Evolutionary conservation across 345 rosid genomes (phyloP).

Genomic region (Cardamine resedifolia): DNA sequence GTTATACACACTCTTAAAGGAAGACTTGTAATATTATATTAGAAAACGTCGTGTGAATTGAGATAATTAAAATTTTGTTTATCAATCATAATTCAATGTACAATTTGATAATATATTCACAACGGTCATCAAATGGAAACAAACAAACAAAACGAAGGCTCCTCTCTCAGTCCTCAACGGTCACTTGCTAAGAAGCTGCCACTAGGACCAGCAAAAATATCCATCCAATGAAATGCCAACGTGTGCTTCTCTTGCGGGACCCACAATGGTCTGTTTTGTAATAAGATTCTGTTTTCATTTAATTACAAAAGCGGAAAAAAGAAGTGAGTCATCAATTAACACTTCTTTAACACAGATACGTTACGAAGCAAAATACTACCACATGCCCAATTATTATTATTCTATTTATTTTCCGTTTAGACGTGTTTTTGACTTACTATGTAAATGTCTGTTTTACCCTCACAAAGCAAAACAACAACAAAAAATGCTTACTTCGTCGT

Average conservation of each 20-base stretch:
- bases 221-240: constrained; percentile 23
- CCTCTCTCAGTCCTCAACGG: constrained; percentile 27
- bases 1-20: background rate
- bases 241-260: background rate
- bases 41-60: constrained; percentile 32
- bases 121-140: constrained; percentile 28
- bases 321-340: constrained; percentile 21
- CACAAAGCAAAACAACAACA: background rate
- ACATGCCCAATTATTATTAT: constrained; percentile 15
- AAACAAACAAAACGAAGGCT: constrained; percentile 24
- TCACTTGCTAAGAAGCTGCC: constrained; percentile 39
- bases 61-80: background rate
- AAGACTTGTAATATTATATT: constrained; percentile 1
- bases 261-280: constrained; percentile 20
- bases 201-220: constrained; percentile 6
- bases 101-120: background rate
- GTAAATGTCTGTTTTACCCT: constrained; percentile 25
- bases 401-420: constrained; percentile 3
- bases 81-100: background rate
- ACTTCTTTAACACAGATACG: constrained; percentile 35
- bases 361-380: constrained; percentile 20
- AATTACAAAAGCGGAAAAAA: background rate
- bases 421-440: constrained; percentile 33
- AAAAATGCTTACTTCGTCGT: background rate
- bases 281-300: background rate